Conservation (phyloP, 306 rosid species). For the Cicer bijugum region DNA sequence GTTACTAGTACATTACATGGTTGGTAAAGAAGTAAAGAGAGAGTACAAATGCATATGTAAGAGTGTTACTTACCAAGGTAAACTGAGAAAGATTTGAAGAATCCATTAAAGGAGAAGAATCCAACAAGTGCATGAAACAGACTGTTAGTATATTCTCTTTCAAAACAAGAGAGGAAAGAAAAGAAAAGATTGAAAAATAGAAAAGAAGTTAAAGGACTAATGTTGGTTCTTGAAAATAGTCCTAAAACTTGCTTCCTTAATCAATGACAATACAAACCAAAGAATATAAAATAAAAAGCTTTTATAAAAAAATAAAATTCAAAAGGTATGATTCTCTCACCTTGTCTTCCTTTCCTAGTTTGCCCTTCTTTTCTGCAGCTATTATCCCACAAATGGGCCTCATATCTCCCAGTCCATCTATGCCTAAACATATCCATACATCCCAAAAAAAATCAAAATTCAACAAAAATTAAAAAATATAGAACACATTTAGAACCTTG, state of each 20-base stretch:
- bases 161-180: conserved; percentile 40
- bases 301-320: not conserved
- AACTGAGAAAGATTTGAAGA: conserved; percentile 64
- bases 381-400: conserved; percentile 99
- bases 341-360: conserved; percentile 99
- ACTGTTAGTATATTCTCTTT: conserved; percentile 57
- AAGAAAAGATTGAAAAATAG: conserved; percentile 19
- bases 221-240: conserved; percentile 40
- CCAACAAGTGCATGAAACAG: conserved; percentile 56
- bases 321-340: conserved; percentile 49
- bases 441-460: not conserved
- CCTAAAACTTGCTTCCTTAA: conserved; percentile 12
- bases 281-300: not conserved
- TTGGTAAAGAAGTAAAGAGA: conserved; percentile 42
- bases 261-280: conserved; percentile 21
- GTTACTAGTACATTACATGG: conserved; percentile 14
- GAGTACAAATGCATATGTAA: conserved; percentile 39
- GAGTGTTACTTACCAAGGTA: conserved; percentile 82
- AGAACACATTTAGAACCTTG: not conserved
- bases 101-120: conserved; percentile 52
- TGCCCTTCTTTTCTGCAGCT: conserved; percentile 99
- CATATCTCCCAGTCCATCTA: conserved; percentile 99
- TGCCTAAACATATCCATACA: conserved; percentile 62
- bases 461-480: not conserved
- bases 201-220: conserved; percentile 16